Evolutionary conservation across 202 grass and related monocot species (phyloP), one percentile per base, ranked within the genome.

Genomic region (Thinopyrum obtusiflorum): DNA sequence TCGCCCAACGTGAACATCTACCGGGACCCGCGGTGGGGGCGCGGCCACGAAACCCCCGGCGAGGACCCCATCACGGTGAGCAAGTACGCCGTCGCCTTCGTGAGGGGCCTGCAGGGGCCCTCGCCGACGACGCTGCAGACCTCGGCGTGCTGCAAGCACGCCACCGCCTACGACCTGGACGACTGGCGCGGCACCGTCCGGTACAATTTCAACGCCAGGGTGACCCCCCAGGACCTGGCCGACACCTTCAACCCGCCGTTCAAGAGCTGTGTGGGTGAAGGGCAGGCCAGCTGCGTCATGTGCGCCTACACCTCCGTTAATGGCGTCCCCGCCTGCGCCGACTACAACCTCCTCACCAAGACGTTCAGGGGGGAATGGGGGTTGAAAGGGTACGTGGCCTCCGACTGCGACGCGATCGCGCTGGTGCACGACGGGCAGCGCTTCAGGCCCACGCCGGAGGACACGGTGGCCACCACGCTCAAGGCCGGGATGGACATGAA

Each of bases 71-170:
- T 85, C 18, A 74, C 72, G 5, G 69, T 87, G 2, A 61, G 92
- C 64, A 86, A 74, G 61, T 97, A 97, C 76, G 95, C 85, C 14
- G 83, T 79, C 5, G 81, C 84, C 18, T 94, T 87, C 67, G 92
- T 97, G 29, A 37, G 49, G 25, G 94, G 94, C 3, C 20, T 97
- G 64, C 94, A 97, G 77, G 92, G 92, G 0, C 31, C 35, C 12
- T 51, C 82, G 4, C 9, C 84, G 8, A 21, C 89, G 13, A 68
- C 37, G 31, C 86, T 94, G 20, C 87, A 94, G 75, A 44, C 90
- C 64, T 92, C 90, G 0, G 92, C 92, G 0, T 97, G 94, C 85
- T 97, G 94, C 90, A 97, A 97, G 86, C 94, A 94, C 78, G 87
- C 81, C 78, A 90, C 91, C 0, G 88, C 94, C 2, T 97, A 97